phyloP scores from a whole-genome alignment of 352 stramenopile genomes.

The Aphanomyces invadans region DNA sequence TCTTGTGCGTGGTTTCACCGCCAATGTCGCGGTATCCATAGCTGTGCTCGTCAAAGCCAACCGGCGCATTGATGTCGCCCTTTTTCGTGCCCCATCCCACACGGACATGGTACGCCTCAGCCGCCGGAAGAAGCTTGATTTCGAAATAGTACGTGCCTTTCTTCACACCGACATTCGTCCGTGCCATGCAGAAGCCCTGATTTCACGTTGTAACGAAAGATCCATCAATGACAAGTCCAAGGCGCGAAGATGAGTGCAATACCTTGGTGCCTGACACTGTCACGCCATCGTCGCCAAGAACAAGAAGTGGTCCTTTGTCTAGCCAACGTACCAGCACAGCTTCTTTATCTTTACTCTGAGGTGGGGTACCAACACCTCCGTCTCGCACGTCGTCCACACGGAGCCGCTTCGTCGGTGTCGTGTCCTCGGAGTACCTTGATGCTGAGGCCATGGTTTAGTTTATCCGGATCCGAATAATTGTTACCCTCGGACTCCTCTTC shows the following conservation, averaged over 20 bases:
- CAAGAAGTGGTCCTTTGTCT: constrained; percentile 11
- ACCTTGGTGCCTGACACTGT: constrained; percentile 18
- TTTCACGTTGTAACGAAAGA: no score
- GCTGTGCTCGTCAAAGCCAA: constrained; percentile 23
- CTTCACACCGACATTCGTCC: constrained; percentile 7
- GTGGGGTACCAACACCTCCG: background rate
- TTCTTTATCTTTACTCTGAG: background rate
- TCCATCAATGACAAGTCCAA: no score
- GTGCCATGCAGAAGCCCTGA: constrained; percentile 22
- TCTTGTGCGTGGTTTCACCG: constrained; percentile 13
- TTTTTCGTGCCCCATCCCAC: constrained; percentile 23
- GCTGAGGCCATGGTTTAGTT: background rate
- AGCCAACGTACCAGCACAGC: background rate
- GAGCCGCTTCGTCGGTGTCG: constrained; percentile 8
- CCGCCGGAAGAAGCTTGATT: constrained; percentile 4
- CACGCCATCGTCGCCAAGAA: constrained; percentile 11
- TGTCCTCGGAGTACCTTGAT: background rate
- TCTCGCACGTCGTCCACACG: background rate
- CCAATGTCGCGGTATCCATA: constrained; percentile 20
- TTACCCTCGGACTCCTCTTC: no score
- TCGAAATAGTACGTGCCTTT: constrained; percentile 21
- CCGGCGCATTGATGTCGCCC: constrained; percentile 19
- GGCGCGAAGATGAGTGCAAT: no score
- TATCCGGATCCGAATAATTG: constrained; percentile 2
- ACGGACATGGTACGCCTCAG: constrained; percentile 12